Evolutionary conservation across 2,329 filamentous ascomycete species (phyloP).

Genomic region (Sphaerostilbella broomeana): DNA sequence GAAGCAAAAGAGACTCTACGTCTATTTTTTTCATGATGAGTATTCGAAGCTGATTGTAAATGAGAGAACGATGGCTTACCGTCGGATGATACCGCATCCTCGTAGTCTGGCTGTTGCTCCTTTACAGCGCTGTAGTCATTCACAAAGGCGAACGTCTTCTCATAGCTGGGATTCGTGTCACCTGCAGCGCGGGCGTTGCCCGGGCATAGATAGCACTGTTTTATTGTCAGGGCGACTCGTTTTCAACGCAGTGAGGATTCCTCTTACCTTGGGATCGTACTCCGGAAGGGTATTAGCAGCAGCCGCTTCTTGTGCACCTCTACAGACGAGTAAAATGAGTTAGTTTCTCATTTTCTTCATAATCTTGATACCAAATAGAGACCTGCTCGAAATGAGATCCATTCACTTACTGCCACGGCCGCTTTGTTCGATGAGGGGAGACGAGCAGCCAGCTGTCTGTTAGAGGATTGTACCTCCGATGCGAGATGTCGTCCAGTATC

Average conservation of each 20-base stretch:
- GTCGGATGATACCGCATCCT: conserved; percentile 33
- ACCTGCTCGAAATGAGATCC: too few relatives aligned
- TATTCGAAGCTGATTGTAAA: neutral
- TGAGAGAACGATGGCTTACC: conserved; percentile 15
- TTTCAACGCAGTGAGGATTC: neutral
- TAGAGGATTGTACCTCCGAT: conserved; percentile 87
- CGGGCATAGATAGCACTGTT: conserved; percentile 86
- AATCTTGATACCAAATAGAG: too few relatives aligned
- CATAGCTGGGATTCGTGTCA: conserved; percentile 78
- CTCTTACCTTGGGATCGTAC: conserved; percentile 67
- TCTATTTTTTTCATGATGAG: conserved; percentile 38
- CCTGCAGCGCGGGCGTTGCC: conserved; percentile 84
- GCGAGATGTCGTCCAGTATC: conserved; percentile 91
- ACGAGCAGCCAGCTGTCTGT: conserved; percentile 89
- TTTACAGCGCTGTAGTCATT: conserved; percentile 98
- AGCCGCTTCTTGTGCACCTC: conserved; percentile 70
- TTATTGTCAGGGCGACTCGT: neutral
- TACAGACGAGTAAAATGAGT: conserved; percentile 27
- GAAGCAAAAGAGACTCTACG: conserved; percentile 68
- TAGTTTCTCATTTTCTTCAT: too few relatives aligned
- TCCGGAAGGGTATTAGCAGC: conserved; percentile 63
- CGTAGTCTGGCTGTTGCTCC: conserved; percentile 80
- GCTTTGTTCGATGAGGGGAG: conserved; percentile 91
- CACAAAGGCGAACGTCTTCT: conserved; percentile 85
- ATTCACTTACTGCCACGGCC: conserved; percentile 87